Base-by-base conservation (phyloP, 768 basidiomycete species). In the Gloeopeniophorella convolvens region DNA sequence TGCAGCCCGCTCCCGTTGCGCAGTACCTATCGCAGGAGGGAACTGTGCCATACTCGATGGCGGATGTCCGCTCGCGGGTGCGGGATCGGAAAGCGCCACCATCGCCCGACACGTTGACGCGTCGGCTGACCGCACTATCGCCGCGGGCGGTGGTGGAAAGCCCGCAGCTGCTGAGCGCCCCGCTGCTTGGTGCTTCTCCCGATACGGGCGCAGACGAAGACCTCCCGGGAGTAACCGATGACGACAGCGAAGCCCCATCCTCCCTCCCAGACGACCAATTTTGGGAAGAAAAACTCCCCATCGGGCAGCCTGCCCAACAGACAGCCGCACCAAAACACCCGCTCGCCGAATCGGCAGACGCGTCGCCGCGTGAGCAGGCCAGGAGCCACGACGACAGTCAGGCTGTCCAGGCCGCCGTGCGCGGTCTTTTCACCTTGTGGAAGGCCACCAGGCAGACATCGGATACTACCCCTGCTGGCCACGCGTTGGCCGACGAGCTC, bases 61-160 rank as follows among this genome's bases (percentile, higher is more conserved):
- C 53, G 16, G 39, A 50, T 30, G 37, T 59, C 31, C 48, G 45
- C 32, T 56, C 52, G 4, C 60, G 51, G 2, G 27, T 43, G 32
- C 54, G 39, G n/a, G 46, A 57, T 30, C 54, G 54, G 6, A 63
- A 61, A 47, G 64, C 60, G 8, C 65, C 66, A 2, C 64, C 66
- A 5, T 67, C 65, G 13, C 66, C 67, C 23, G 47, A 54, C 24
- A 57, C 54, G 1, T 48, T 68, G 23, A 55, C 66, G 7, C 55
- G 55, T 30, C 57, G 63, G 4, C 56, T 68, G 12, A 42, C 64
- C 20, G 50, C 55, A 4, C 48, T 67, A 32, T 61, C 65, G 16
- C 64, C 65, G 23, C 60, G 65, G 15, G n/a, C 9, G 15, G 18
- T 30, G 16, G 16, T 24, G 16, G 33, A 7, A 9, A 48, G 42